phyloP scores from a whole-genome alignment of 768 basidiomycete species.

The Tulasnella sp. region DNA sequence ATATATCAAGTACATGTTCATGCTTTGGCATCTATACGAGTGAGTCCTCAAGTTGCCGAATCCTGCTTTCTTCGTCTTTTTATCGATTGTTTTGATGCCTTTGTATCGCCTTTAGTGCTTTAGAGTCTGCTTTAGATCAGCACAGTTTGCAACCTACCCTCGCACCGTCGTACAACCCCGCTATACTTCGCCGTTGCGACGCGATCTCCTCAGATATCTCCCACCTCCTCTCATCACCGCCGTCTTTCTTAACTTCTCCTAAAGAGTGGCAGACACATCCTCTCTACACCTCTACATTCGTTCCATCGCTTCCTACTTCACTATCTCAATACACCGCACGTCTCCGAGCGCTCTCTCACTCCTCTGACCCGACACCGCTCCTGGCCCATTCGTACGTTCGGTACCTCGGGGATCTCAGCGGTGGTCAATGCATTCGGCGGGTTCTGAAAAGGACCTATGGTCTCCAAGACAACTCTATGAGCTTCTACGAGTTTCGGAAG shows the following conservation, averaged over 20 bases:
- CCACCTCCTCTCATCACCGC: constrained; percentile 38
- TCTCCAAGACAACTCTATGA: constrained; percentile 41
- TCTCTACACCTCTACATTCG: constrained; percentile 35
- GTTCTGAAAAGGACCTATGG: constrained; percentile 53
- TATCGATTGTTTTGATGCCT: too few species aligned
- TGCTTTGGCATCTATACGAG: constrained; percentile 73
- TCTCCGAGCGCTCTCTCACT: constrained; percentile 37
- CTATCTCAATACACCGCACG: constrained; percentile 44
- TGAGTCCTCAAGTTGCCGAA: too few species aligned
- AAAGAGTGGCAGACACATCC: constrained; percentile 49
- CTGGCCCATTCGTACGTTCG: constrained; percentile 75
- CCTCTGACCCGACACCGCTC: constrained; percentile 40
- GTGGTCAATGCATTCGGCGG: constrained; percentile 58
- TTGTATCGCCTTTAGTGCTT: constrained; percentile 40
- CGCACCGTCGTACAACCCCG: constrained; percentile 49
- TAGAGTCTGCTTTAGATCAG: constrained; percentile 44
- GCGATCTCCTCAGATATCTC: constrained; percentile 57
- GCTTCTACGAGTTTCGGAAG: constrained; percentile 60
- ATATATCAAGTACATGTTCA: constrained; percentile 60
- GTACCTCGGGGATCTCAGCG: constrained; percentile 70
- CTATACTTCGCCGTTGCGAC: constrained; percentile 48
- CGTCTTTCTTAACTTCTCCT: constrained; percentile 30
- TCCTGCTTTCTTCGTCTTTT: too few species aligned
- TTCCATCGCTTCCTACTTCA: constrained; percentile 35
- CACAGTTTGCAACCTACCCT: constrained; percentile 1